phyloP scores from a whole-genome alignment of 768 basidiomycete genomes.

The Podaxis pistillaris region DNA sequence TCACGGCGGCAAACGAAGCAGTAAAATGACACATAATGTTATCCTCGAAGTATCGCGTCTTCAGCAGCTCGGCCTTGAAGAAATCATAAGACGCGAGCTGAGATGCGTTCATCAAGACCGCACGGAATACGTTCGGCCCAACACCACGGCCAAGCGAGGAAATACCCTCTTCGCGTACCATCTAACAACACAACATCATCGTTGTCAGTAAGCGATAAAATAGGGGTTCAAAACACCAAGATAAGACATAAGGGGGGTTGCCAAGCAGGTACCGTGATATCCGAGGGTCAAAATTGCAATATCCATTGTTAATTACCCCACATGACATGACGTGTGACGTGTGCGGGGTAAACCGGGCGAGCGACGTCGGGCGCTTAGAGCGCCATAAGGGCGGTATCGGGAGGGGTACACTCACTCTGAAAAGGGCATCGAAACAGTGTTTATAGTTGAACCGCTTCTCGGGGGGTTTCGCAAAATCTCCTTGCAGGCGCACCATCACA shows the following conservation, averaged over 20 bases:
- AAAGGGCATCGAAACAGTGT: conserved; percentile 85
- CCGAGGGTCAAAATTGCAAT: background rate
- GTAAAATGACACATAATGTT: conserved; percentile 84
- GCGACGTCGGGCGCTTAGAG: background rate
- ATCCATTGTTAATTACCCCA: conserved; percentile 14
- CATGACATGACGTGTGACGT: conserved; percentile 13
- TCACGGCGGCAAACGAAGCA: conserved; percentile 82
- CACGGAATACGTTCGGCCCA: conserved; percentile 83
- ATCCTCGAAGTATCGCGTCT: conserved; percentile 70
- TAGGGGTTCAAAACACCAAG: conserved; percentile 5
- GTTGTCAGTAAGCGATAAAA: conserved; percentile 12
- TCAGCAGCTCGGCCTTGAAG: conserved; percentile 82
- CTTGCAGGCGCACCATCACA: conserved; percentile 87
- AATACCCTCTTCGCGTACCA: conserved; percentile 84
- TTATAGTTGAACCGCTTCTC: conserved; percentile 91
- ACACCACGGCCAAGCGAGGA: conserved; percentile 77
- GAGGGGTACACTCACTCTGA: conserved; percentile 57
- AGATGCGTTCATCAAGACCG: conserved; percentile 87
- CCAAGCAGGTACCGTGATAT: conserved; percentile 2
- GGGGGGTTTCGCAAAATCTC: conserved; percentile 84
- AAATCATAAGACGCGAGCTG: conserved; percentile 95
- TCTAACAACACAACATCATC: conserved; percentile 38
- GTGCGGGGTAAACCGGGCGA: conserved; percentile 2
- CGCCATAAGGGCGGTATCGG: background rate
- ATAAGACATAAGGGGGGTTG: conserved; percentile 1